Base-by-base conservation (phyloP, 2,329 filamentous ascomycete species). In the Trichophyton mentagrophytes region DNA sequence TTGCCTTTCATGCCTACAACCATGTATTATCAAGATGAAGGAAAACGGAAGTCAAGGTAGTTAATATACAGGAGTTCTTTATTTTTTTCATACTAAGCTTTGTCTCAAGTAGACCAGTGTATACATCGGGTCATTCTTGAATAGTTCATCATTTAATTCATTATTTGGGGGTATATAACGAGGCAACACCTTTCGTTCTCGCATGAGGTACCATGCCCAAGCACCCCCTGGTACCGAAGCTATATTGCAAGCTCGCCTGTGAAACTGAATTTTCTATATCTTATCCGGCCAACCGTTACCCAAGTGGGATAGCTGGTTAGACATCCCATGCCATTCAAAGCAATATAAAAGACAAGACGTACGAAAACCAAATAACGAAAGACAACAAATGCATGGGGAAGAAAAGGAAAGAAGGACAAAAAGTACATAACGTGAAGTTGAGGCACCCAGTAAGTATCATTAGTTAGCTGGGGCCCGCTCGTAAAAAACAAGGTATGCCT, bases 401-500 rank as follows among this genome's bases (percentile, higher is more conserved):
- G n/a, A 30, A 56, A 42, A 55, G 17, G 13, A 60, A 46, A 53
- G 11, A 13, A 27, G 42, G 8, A 42, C 5, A 38, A 56, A 51
- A 44, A 56, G n/a, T 17, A 44, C 15, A 27, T 6, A 42, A 57
- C 47, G n/a, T n/a, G 15, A 17, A 44, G 27, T 30, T 30, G 27
- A 30, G 40, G 5, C 40, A 13, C 7, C 40, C 42, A 36, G 36
- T 25, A 44, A 25, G 22, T 40, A 15, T 64, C 62, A 64, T 70
- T 68, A 76, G 67, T 74, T 74, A 61, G 72, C 74, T 61, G 74
- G 70, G 59, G 74, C 75, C 63, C 78, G 72, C 72, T 82, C 80
- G 69, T 83, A 86, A 71, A 86, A 86, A 63, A 86, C 78, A 69
- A 86, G 80, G 70, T 86, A 86, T 33, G 83, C 83, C 70, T 84